These are phyloP conservation scores for Paraphoma chrysanthemicola DNA, from an alignment of 2,329 filamentous ascomycete genomes.

Conservation along the genomic window DNA sequence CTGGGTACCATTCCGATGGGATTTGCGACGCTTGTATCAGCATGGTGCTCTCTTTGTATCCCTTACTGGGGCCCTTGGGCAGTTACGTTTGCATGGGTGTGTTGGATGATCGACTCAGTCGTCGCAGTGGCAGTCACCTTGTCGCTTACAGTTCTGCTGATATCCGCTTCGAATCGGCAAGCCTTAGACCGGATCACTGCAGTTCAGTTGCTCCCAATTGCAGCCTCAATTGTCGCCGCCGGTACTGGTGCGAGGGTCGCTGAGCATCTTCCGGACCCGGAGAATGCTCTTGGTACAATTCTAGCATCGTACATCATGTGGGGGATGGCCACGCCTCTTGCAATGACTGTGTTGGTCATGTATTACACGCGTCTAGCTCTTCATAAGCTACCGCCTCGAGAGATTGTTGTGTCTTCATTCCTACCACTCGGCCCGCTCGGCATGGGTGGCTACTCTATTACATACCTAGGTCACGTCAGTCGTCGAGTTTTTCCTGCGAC, in stretches of 20 bases:
- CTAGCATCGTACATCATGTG: slow-evolving; percentile 72
- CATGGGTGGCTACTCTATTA: slow-evolving; percentile 69
- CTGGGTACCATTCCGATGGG: slow-evolving; percentile 73
- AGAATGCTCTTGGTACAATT: slow-evolving; percentile 67
- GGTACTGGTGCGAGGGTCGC: slow-evolving; percentile 71
- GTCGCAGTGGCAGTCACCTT: slow-evolving; percentile 53
- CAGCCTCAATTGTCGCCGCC: slow-evolving; percentile 70
- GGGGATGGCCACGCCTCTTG: slow-evolving; percentile 68
- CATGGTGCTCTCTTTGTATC: slow-evolving; percentile 67
- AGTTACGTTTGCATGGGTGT: slow-evolving; percentile 54
- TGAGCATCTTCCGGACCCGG: slow-evolving; percentile 61
- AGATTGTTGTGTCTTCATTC: slow-evolving; percentile 72
- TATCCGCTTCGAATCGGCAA: slow-evolving; percentile 52
- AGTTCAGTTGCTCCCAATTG: slow-evolving; percentile 70
- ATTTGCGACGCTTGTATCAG: slow-evolving; percentile 71
- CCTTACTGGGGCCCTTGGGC: slow-evolving; percentile 67
- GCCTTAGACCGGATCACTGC: slow-evolving; percentile 63
- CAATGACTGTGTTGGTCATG: slow-evolving; percentile 68
- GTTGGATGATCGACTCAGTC: slow-evolving; percentile 59
- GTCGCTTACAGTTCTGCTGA: slow-evolving; percentile 60
- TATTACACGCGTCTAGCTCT: slow-evolving; percentile 74
- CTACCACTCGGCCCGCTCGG: slow-evolving; percentile 72
- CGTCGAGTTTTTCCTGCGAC: slow-evolving; percentile 51
- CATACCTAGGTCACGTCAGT: slow-evolving; percentile 56
- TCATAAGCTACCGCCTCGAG: slow-evolving; percentile 70